Evolutionary conservation across 225 moss, liverwort and hornwort species (phyloP).

Genomic region (Marchantia paleacea): DNA sequence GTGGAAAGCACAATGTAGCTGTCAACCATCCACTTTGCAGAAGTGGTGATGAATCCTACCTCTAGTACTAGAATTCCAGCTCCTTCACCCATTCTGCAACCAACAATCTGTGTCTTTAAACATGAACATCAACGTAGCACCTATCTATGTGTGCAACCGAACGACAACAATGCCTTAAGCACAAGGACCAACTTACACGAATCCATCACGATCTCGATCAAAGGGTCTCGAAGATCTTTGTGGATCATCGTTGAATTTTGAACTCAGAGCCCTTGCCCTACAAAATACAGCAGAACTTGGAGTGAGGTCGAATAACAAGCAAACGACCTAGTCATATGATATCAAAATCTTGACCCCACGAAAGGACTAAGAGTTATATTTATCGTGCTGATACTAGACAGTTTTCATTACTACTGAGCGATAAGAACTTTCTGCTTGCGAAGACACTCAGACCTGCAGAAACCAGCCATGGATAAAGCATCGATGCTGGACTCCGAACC

Average conservation of each 20-base stretch:
- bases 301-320: background rate
- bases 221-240: slow-evolving; percentile 84
- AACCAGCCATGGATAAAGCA: slow-evolving; percentile 86
- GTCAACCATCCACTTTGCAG: background rate
- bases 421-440: background rate
- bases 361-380: too few relatives aligned
- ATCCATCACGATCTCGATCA: slow-evolving; percentile 86
- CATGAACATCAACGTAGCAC: background rate
- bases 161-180: background rate
- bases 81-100: slow-evolving; percentile 96
- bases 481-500: slow-evolving; percentile 92
- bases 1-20: background rate
- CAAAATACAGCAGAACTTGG: background rate
- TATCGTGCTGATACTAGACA: background rate
- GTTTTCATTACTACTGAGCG: background rate
- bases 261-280: slow-evolving; percentile 91
- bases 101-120: slow-evolving; percentile 19
- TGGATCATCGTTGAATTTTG: slow-evolving; percentile 83
- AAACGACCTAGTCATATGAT: background rate
- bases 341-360: background rate
- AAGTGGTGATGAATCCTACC: slow-evolving; percentile 49
- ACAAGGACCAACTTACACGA: slow-evolving; percentile 63
- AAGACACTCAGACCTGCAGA: slow-evolving; percentile 63
- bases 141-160: background rate
- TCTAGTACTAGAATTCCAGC: slow-evolving; percentile 88